Base-by-base conservation (phyloP, 2,329 filamentous ascomycete species). In the Colletotrichum tanaceti region DNA sequence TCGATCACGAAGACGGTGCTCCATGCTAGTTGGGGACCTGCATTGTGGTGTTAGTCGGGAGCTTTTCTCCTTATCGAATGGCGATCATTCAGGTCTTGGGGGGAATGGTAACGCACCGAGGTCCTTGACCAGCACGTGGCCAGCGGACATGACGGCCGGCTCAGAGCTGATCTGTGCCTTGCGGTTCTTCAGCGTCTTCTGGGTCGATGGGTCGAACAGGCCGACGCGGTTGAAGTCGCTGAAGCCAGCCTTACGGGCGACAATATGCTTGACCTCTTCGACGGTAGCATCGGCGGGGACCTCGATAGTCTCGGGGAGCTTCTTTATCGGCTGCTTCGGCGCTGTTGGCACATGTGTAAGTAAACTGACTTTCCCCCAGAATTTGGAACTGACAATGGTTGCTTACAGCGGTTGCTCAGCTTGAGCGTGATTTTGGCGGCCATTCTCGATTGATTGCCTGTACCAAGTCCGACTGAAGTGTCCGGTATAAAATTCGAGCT, bases 1-100 rank as follows among this genome's bases (percentile, higher is more conserved):
- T 99, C 96, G 83, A 98, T 90, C 71, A 98, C 83, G 85, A 95
- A 99, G 79, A 98, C 95, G 70, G 93, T 96, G 72, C 90, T 90
- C 96, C 96, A 99, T 71, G 89, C 89, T 64, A 98, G 91, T 80
- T 99, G 96, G 57, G 90, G 88, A 18, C 96, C 94, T 97, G 68
- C 10, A 43, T 49, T 20, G 13, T 10, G 9, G 61, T 53, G 58
- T 61, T 58, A 68, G 67, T 39, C 22, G 28, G 43, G n/a, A 47
- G 6, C 11, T 4, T 39, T 18, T 10, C 46, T 41, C 16, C 24
- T 32, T 28, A 24, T n/a, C 10, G 59, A 24, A 24, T 5, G n/a
- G 32, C 10, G 11, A 16, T 41, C 6, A 7, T 22, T 32, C 18
- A 38, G 13, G 22, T 13, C 32, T 28, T 14, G 20, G 32, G 24